Conservation (phyloP, 345 rosid genomes). For the Toxicodendron radicans region DNA sequence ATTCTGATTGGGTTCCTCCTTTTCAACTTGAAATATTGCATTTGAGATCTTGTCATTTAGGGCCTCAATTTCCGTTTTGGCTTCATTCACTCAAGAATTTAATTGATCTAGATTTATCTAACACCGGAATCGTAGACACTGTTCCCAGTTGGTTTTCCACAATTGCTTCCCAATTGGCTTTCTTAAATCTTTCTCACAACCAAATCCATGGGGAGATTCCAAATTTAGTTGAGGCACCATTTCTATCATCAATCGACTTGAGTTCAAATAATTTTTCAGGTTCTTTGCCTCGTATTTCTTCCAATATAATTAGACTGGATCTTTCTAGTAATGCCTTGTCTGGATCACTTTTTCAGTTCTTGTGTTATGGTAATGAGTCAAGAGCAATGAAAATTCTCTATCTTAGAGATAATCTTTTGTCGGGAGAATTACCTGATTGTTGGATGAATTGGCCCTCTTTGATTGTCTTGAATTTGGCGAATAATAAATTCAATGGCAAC, state of each 20-base stretch:
- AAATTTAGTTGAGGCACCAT: not conserved
- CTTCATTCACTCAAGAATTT: no score
- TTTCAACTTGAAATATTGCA: no score
- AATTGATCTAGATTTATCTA: no score
- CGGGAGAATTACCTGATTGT: slow-evolving; percentile 30
- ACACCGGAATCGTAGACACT: no score
- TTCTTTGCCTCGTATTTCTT: slow-evolving; percentile 15
- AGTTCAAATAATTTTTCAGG: slow-evolving; percentile 18
- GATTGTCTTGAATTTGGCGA: not conserved
- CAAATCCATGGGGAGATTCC: slow-evolving; percentile 31
- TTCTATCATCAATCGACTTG: slow-evolving; percentile 19
- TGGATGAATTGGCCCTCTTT: slow-evolving; percentile 12
- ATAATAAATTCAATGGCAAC: slow-evolving; percentile 11
- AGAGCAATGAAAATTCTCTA: slow-evolving; percentile 28
- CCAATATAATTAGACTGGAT: slow-evolving; percentile 22
- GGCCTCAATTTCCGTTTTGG: no score
- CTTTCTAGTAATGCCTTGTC: slow-evolving; percentile 39
- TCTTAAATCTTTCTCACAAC: slow-evolving; percentile 33
- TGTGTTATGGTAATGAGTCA: slow-evolving; percentile 22
- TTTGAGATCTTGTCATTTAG: no score
- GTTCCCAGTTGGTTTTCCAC: not conserved
- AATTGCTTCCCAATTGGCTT: not conserved
- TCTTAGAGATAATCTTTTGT: slow-evolving; percentile 32
- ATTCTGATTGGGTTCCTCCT: no score
- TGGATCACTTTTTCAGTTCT: slow-evolving; percentile 27